phyloP scores from a whole-genome alignment of 495 filamentous ascomycete genomes.

The Talaromyces wortmannii region DNA sequence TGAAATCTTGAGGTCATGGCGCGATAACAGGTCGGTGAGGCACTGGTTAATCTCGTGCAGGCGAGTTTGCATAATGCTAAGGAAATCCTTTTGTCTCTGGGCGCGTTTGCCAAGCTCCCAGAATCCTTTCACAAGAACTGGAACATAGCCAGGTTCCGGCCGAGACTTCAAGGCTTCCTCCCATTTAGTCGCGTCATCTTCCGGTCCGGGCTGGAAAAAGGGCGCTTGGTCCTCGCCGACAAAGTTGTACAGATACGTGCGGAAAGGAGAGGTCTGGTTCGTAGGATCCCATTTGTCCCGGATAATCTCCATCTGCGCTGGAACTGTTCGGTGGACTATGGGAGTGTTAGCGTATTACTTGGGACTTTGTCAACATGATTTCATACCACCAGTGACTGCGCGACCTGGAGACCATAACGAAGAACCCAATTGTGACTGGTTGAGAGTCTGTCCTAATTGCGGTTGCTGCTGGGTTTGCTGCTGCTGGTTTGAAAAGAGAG shows the following conservation, averaged over 20 bases:
- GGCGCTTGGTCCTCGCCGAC: conserved; percentile 72
- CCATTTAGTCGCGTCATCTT: conserved; percentile 82
- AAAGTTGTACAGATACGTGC: conserved; percentile 90
- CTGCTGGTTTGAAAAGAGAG: conserved; percentile 28
- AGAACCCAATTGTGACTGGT: conserved; percentile 28
- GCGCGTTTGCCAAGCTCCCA: conserved; percentile 68
- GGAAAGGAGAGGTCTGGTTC: conserved; percentile 68
- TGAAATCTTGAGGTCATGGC: conserved; percentile 75
- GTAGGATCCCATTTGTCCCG: conserved; percentile 77
- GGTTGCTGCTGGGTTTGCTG: conserved; percentile 32
- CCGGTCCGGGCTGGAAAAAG: conserved; percentile 69
- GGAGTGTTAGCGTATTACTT: not conserved
- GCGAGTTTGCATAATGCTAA: conserved; percentile 66
- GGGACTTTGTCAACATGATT: not conserved
- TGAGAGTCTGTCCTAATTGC: conserved; percentile 25
- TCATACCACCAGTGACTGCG: conserved; percentile 36
- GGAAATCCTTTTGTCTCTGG: conserved; percentile 63
- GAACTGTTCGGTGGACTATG: conserved; percentile 66
- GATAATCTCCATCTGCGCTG: conserved; percentile 75
- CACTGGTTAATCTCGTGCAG: conserved; percentile 87
- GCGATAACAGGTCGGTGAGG: conserved; percentile 68
- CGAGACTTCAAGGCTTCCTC: conserved; percentile 85
- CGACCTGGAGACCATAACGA: conserved; percentile 43
- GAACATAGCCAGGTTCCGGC: conserved; percentile 70
- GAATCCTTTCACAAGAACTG: conserved; percentile 65